Evolutionary conservation across 106 monocot species (phyloP), one percentile per base, ranked within the genome.

Genomic region (Narthecium ossifragum): DNA sequence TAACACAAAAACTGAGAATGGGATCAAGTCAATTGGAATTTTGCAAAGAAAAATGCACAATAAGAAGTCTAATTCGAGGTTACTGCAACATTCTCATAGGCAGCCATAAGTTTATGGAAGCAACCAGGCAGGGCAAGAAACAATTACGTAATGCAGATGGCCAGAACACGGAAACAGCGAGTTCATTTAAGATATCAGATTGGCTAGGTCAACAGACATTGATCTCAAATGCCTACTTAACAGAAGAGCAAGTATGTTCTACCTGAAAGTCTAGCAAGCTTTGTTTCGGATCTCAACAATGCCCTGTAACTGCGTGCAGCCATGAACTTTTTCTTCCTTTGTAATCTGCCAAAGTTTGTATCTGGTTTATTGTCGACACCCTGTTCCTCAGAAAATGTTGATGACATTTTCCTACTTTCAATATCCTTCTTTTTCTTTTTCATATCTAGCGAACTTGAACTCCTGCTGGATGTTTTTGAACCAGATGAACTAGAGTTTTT

Each of bases 401-500:
- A 48, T 23, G 1, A 18, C 10, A 6, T 8, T 8, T 26, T 38
- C 14, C 51, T 47, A 23, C 22, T 34, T 17, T 27, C 23, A 8
- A 22, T 8, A 7, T 54, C 30, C 23, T 51, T 69, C 62, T 47
- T 68, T 28, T 46, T 74, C 49, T 47, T 34, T 1, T 46, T 30
- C 14, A 11, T 37, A 26, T 12, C 34, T 22, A 26, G 29, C 4
- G 63, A 34, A 55, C 45, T 32, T 12, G 63, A 51, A 22, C 39
- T 57, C 20, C 51, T 55, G 9, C 43, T 62, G 27, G 61, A 18
- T 18, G 32, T 45, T 32, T 60, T 66, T 28, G 59, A 60, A 36
- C 38, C 31, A 53, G 64, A 26, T 10, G 66, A 73, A 49, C 61
- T 62, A 34, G 74, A 62, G 56, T 43, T n/a, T 54, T 69, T 75